Conservation (phyloP, 1,284 basidiomycete genomes). For the Pseudomicrostroma phylloplanum region DNA sequence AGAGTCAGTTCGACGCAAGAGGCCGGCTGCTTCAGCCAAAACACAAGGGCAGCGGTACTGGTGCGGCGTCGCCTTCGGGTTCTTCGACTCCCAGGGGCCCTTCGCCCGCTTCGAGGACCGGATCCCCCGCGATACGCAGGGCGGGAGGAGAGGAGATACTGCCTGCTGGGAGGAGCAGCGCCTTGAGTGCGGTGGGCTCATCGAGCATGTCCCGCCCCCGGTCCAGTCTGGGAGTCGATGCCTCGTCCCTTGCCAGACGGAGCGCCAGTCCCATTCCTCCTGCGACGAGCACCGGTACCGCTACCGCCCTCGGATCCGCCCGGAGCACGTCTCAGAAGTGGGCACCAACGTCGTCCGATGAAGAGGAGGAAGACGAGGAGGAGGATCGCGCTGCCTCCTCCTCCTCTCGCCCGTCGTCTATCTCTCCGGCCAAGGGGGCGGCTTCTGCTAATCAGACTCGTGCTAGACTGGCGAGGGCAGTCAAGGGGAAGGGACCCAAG, state of each 20-base stretch:
- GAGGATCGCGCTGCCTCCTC: not conserved
- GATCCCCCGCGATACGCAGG: too few species aligned
- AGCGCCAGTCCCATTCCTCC: not conserved
- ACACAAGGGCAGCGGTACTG: too few species aligned
- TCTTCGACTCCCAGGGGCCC: too few species aligned
- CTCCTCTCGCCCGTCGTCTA: not conserved
- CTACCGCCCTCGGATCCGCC: not conserved
- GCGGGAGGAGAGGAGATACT: too few species aligned
- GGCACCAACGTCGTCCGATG: not conserved
- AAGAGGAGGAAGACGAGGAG: not conserved
- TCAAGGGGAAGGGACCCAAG: constrained; percentile 4
- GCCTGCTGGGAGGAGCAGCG: too few species aligned
- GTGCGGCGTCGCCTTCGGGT: too few species aligned
- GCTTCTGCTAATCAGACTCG: not conserved
- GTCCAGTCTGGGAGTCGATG: too few species aligned
- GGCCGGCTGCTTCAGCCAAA: too few species aligned
- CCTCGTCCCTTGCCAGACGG: too few species aligned
- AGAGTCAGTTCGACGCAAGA: not conserved
- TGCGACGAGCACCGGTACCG: not conserved
- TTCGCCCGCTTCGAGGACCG: too few species aligned
- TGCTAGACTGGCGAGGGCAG: not conserved
- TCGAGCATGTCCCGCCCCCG: too few species aligned
- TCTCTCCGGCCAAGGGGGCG: not conserved
- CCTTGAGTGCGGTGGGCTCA: too few species aligned
- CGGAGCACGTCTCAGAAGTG: not conserved